Evolutionary conservation across 192 early-diverging fungal genomes (phyloP), one percentile per base, ranked within the genome.

Genomic region (Lobosporangium transversale): DNA sequence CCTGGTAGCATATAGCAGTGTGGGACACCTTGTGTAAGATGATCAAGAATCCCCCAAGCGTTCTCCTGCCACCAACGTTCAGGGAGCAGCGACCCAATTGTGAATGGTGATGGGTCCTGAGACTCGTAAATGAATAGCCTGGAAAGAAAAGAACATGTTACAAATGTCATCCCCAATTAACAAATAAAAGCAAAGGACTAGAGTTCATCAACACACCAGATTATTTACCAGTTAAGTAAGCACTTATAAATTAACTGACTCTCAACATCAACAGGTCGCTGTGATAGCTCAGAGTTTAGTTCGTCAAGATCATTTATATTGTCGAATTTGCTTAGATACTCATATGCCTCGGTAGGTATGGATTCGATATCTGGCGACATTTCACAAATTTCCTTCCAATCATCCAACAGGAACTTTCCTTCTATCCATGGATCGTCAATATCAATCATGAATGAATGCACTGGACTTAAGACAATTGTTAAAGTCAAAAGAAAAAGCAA

Each of bases 31-130:
- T 48, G 47, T 8, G 58, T 31, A 12, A 60, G 45, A 26, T 60
- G 47, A 24, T 45, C 18, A 37, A 24, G 23, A 24, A 62, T 24
- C 3, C 60, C 60, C 60, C 60, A 62, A 37, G 32, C 47, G n/a
- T 60, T 49, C 9, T 62, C 17, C 29, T 62, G 60, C 60, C 60
- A 62, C 10, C 29, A 62, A 31, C 48, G 52, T 45, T 58, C 60
- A 12, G 60, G 52, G 48, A 62, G 42, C 27, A 31, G 47, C 8
- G 50, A 47, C 18, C 48, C 14, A 20, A 62, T 49, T 5, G 37
- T 14, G 35, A 62, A 51, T 11, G 60, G 42, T 6, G 48, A 62
- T 37, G 60, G 60, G 3, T 51, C 60, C 23, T 62, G 48, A 62
- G 60, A 30, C n/a, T n/a, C n/a, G 33, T 62, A 62, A 18, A 62